Conservation (phyloP, 1,284 basidiomycete genomes). For the Ganoderma meredithae region DNA sequence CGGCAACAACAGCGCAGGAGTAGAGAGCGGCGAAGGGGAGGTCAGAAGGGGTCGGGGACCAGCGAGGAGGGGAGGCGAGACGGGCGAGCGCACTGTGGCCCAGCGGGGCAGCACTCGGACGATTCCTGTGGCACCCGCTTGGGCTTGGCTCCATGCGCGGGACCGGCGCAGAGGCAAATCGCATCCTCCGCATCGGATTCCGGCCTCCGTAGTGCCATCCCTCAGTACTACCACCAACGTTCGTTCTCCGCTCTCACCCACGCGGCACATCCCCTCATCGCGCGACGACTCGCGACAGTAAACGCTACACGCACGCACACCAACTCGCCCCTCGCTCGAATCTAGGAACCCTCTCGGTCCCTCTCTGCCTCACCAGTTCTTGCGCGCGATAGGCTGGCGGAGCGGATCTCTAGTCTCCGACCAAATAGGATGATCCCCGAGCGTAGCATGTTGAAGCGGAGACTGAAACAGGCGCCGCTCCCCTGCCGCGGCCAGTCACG, state of each 20-base stretch:
- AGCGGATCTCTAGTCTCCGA: neutral
- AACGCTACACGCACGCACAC: too few species aligned
- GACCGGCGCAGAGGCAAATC: neutral
- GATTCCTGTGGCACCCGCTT: neutral
- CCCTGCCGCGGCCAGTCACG: constrained; percentile 17
- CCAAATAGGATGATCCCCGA: neutral
- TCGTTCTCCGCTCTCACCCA: constrained; percentile 1
- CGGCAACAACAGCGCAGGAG: neutral
- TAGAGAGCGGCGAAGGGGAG: neutral
- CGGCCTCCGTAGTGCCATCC: neutral
- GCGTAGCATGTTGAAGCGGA: constrained; percentile 14
- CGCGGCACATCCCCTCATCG: neutral
- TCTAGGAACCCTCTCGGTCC: too few species aligned
- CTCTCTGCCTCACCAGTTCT: too few species aligned
- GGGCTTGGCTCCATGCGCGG: constrained; percentile 1
- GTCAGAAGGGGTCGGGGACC: neutral
- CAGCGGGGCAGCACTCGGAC: too few species aligned
- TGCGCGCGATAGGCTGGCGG: too few species aligned
- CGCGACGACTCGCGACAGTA: neutral
- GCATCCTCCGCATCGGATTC: neutral
- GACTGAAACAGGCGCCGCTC: constrained; percentile 14
- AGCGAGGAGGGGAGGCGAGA: neutral
- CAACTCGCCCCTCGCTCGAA: too few species aligned
- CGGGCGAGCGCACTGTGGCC: neutral
- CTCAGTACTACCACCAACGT: constrained; percentile 10